Percentiles rank a stretch among this genome's conserved stretches.
These are phyloP conservation scores for Clitoria ternatea DNA, from an alignment of 306 rosid genomes.

Conservation along the genomic window DNA sequence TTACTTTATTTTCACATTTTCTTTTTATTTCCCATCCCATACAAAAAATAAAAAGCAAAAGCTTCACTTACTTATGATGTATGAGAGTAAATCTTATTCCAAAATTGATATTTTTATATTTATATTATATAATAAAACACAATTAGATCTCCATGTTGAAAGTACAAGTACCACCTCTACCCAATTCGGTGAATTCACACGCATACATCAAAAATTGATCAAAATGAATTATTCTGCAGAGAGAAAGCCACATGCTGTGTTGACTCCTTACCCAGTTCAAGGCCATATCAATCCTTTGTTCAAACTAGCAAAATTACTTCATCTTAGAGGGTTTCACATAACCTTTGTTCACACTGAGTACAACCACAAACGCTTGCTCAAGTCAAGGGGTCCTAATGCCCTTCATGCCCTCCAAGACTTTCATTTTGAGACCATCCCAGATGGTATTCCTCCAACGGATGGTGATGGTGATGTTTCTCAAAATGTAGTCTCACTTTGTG, in stretches of 20 bases:
- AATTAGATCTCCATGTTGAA: too few species aligned
- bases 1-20: too few species aligned
- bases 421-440: conserved; percentile 17
- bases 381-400: neutral
- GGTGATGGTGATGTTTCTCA: conserved; percentile 6
- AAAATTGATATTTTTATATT: too few species aligned
- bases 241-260: conserved; percentile 36
- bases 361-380: conserved; percentile 10
- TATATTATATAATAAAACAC: too few species aligned
- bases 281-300: conserved; percentile 25
- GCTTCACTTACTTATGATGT: too few species aligned
- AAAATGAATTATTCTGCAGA: conserved; percentile 36
- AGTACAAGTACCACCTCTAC: too few species aligned
- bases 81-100: too few species aligned
- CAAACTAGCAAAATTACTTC: conserved; percentile 10
- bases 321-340: conserved; percentile 21
- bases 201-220: too few species aligned
- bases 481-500: neutral
- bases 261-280: conserved; percentile 26
- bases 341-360: conserved; percentile 19
- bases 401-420: conserved; percentile 14
- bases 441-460: conserved; percentile 3
- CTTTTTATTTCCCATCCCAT: too few species aligned
- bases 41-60: too few species aligned
- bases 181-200: too few species aligned